Conservation (phyloP, 495 filamentous ascomycete genomes). For the Penicillium malachiteum region DNA sequence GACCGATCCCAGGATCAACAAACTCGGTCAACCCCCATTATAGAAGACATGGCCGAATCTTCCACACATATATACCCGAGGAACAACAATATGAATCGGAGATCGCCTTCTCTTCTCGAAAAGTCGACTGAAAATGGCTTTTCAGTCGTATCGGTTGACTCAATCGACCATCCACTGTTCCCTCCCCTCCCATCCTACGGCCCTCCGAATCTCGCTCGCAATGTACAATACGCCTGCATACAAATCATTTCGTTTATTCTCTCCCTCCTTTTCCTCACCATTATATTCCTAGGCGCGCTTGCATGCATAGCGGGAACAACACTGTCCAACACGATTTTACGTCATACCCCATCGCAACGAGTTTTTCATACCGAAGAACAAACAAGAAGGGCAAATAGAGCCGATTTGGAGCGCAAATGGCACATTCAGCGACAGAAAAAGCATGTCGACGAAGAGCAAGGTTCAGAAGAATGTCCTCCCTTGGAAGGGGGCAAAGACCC, state of each 20-base stretch:
- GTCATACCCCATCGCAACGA: conserved; percentile 57
- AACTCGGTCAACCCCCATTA: neutral
- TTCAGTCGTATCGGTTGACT: neutral
- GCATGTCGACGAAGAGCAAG: conserved; percentile 37
- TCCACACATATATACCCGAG: neutral
- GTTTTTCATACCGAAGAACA: conserved; percentile 74
- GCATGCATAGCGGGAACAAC: conserved; percentile 57
- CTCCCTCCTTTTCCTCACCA: conserved; percentile 66
- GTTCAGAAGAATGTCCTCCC: conserved; percentile 58
- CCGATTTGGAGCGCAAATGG: conserved; percentile 61
- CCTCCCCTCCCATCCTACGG: conserved; percentile 84
- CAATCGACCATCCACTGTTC: conserved; percentile 70
- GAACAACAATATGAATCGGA: neutral
- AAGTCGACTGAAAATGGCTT: conserved; percentile 2
- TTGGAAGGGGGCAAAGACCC: conserved; percentile 79
- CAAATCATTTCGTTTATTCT: conserved; percentile 56
- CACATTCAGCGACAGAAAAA: conserved; percentile 42
- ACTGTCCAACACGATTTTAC: conserved; percentile 45
- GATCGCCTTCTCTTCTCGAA: conserved; percentile 1
- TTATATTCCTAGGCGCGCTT: conserved; percentile 75
- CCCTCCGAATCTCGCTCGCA: conserved; percentile 61
- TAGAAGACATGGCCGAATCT: neutral
- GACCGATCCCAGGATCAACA: neutral
- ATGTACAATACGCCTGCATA: conserved; percentile 60
- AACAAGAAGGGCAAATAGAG: conserved; percentile 50